Base-by-base conservation (phyloP, 768 basidiomycete species). In the Lactifluus piperatus region DNA sequence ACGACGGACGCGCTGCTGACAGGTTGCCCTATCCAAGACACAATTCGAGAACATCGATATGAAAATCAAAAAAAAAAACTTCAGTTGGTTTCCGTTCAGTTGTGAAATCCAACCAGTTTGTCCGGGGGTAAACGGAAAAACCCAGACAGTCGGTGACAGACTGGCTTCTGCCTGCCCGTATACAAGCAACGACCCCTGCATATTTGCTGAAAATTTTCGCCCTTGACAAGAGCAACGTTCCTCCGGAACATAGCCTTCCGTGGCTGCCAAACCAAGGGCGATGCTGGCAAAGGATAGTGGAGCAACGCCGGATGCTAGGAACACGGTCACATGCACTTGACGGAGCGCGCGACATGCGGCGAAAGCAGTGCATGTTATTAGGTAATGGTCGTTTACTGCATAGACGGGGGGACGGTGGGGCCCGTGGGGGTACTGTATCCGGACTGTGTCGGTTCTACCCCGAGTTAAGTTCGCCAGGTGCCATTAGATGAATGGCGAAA, bases 281-380 rank as follows among this genome's bases (percentile, higher is more conserved):
- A 47, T 37, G 18, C 47, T 49, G 3, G 55, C 55, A 37, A 56
- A 49, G 47, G 55, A n/a, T n/a, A 5, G 1, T 16, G 22, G 41
- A 2, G 16, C 41, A 16, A 49, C 55, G 47, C 55, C 47, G 39
- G 20, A 13, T 18, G 37, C 22, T 48, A 56, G 55, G 55, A 56
- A 56, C 55, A 20, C 14, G 47, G 16, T 49, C 47, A 49, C 55
- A 49, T 56, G 55, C 49, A 29, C 47, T 37, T 41, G 36, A 56
- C 55, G 55, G 55, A 56, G 55, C 55, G 55, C 55, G 55, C 55
- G 22, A 49, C 13, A 10, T 27, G 27, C 29, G 22, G 37, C 29
- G 22, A 18, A 32, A 49, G 39, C 13, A 32, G 47, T 41, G n/a
- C 20, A 29, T 24, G n/a, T 53, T 27, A 43, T 22, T 11, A n/a